Evolutionary conservation across 1,139 yeast genomes (phyloP).

Genomic region (Meyerozyma guilliermondii): DNA sequence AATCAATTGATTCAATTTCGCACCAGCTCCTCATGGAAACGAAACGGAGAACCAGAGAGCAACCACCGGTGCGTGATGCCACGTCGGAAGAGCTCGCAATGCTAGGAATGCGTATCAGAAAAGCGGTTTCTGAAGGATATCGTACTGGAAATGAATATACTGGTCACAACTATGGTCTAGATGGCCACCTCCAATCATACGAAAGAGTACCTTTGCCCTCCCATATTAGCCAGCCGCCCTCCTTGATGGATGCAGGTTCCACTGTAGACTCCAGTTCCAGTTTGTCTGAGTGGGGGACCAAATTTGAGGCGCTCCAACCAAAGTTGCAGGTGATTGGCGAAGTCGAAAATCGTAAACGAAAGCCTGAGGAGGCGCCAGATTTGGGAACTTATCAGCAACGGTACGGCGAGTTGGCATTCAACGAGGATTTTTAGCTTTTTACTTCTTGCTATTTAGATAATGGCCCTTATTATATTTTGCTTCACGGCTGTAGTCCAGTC

Average conservation of each 20-base stretch:
- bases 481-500: not conserved
- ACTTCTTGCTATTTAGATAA: not conserved
- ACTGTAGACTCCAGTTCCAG: conserved; percentile 40
- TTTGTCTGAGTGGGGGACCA: conserved; percentile 46
- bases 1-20: too few species aligned
- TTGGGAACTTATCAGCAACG: conserved; percentile 18
- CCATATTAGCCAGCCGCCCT: conserved; percentile 35
- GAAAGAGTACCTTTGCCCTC: conserved; percentile 53
- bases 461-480: not conserved
- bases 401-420: conserved; percentile 42
- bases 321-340: conserved; percentile 8
- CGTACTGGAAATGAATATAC: conserved; percentile 12
- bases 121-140: conserved; percentile 63
- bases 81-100: conserved; percentile 38
- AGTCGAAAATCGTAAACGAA: conserved; percentile 27
- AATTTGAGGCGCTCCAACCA: conserved; percentile 9
- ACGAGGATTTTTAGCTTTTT: conserved; percentile 37
- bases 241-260: conserved; percentile 33
- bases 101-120: conserved; percentile 68
- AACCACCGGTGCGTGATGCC: conserved; percentile 12
- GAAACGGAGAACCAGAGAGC: conserved; percentile 18
- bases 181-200: conserved; percentile 6
- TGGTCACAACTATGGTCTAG: conserved; percentile 5
- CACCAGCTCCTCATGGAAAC: conserved; percentile 3
- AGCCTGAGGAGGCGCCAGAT: conserved; percentile 26